phyloP scores from a whole-genome alignment of 2,329 filamentous ascomycete species.

The Escovopsis sp. region DNA sequence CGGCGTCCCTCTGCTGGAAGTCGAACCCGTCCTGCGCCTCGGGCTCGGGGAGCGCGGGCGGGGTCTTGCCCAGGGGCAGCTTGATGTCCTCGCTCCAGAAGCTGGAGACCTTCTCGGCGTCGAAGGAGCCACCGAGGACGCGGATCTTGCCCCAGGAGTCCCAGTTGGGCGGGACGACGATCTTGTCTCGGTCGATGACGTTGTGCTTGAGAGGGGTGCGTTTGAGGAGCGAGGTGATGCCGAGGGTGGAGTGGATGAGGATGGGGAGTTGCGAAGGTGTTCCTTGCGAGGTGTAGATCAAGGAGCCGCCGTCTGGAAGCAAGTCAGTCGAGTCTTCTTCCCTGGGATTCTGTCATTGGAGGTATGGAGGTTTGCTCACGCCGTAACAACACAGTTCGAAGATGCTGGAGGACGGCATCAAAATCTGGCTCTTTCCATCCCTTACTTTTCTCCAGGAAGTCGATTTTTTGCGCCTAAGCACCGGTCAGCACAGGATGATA shows the following conservation, averaged over 20 bases:
- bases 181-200: conserved; percentile 85
- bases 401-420: conserved; percentile 84
- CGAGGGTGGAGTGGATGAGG: conserved; percentile 70
- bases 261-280: conserved; percentile 62
- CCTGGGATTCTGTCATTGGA: no score
- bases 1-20: conserved; percentile 1
- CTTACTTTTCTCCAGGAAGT: conserved; percentile 74
- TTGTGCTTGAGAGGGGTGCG: conserved; percentile 72
- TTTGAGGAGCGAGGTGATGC: conserved; percentile 71
- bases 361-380: conserved; percentile 35
- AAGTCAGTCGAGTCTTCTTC: background rate
- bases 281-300: conserved; percentile 72
- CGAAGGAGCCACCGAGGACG: conserved; percentile 79
- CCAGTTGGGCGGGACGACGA: conserved; percentile 91
- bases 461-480: conserved; percentile 70
- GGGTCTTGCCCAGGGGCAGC: conserved; percentile 23
- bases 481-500: conserved; percentile 8
- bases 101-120: conserved; percentile 71
- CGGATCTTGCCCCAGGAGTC: conserved; percentile 97
- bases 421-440: conserved; percentile 95
- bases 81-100: conserved; percentile 80
- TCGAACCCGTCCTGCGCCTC: conserved; percentile 10
- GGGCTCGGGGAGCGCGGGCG: conserved; percentile 10
- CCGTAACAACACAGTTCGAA: conserved; percentile 78
- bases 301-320: conserved; percentile 56